Evolutionary conservation across 257 asterid genomes (phyloP), one percentile per base, ranked within the genome.

Genomic region (Schizonepeta tenuifolia): DNA sequence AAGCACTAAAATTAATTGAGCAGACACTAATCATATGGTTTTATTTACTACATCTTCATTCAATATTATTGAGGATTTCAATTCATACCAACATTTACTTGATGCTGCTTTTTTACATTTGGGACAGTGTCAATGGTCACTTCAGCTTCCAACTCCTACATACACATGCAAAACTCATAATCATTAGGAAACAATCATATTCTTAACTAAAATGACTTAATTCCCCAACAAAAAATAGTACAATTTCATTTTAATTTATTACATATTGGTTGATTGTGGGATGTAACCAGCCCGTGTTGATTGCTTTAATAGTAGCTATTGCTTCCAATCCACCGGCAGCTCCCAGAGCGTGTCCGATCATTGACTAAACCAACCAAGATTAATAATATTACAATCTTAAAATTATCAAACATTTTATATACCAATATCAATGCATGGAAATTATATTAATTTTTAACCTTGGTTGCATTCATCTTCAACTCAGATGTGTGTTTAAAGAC

Each of bases 201-300:
- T 28, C 33, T 28, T 4, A 6, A 38, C 43, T 38, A 3, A 38
- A 10, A 6, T 0, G 43, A 38, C 1, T 7, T 38, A 6, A 6
- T 6, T 38, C 10, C 10, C 11, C 43, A 4, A 38, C 2, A 6
- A 38, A 6, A 1, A 2, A 7, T 11, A 38, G 5, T 38, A 3
- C 33, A 28, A 3, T 3, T 28, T 2, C 4, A 0, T 1, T 3
- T 28, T 2, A 26, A 2, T 11, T 4, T 11, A 18, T 57, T 61
- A 61, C 67, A 61, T 61, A 18, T 61, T 61, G 67, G 49, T 61
- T 61, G 67, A 61, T 18, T 61, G 67, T 61, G 1, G 67, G 67
- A 61, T 61, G 67, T 2, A 61, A 11, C 67, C 67, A 61, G 3
- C 67, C 67, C 0, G 67, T 61, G 17, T 61, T 35, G 49, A 61